Base-by-base conservation (phyloP, 805 yeast species). In the Candida easanensis region DNA sequence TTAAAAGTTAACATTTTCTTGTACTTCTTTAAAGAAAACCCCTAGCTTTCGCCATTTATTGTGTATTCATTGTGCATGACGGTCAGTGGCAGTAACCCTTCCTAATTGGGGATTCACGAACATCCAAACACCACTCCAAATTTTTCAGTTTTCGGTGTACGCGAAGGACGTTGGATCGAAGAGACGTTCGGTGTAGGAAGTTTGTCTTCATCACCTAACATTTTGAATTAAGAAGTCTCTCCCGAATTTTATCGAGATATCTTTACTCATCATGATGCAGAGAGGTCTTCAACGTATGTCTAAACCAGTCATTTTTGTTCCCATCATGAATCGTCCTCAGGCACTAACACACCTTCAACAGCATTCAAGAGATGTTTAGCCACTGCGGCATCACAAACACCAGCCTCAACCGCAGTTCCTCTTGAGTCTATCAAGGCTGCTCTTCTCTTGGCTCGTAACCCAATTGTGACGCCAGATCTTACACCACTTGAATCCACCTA, bases 391-490 rank as follows among this genome's bases (percentile, higher is more conserved):
- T 26, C 50, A 16, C 53, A 58, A 11, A 25, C 52, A 27, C 31
- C 50, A 21, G 28, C 47, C 4, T 54, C 58, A 15, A 36, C 34
- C 6, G 8, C 33, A 4, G 49, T 56, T 2, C 39, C 54, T 23
- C 41, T 57, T 9, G 45, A 45, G 4, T 42, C 53, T 11, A 48
- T 56, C 26, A 60, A 52, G 45, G 76, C 82, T 3, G 80, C 83
- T 10, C 60, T 88, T 33, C 68, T 90, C 44, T 71, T 91, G 35
- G 80, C 93, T 33, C 76, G 99, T 65, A 74, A 73, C 31, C 99
- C 99, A 22, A 73, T 93, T 28, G 79, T 93, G 36, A 87, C 96
- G 3, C 83, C 86, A 10, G 91, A 86, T 47, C 68, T 82, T 41
- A 71, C 83, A 9, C 77, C 71, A 44, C 84, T 91, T 54, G 97